Base-by-base conservation (phyloP, 1,139 yeast species). In the Saccharomyces hybrid region DNA sequence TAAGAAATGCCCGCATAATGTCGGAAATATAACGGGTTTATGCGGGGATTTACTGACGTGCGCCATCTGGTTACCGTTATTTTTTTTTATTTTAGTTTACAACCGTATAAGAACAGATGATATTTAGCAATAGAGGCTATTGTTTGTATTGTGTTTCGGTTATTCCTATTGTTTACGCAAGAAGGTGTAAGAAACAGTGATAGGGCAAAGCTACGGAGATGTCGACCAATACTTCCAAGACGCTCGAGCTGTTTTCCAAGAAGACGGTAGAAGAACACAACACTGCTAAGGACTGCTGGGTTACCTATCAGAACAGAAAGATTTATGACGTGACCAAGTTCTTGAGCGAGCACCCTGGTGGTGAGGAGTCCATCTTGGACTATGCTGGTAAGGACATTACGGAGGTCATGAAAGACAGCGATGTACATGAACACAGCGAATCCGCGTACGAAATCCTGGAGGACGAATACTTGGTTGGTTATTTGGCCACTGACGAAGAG, bases 351-450 rank as follows among this genome's bases (percentile, higher is more conserved):
- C 96, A 90, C 69, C 97, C 97, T 0, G 97, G 88, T 55, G 97
- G 97, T 14, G 82, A 80, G 3, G 51, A 26, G 21, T 52, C 53
- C 26, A 80, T 93, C 56, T 64, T 79, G 55, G 91, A 88, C 3
- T 82, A 84, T 67, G 93, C 89, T 12, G 97, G 97, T 50, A 78
- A 83, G 67, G 98, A 93, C 68, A 77, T 90, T 59, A 87, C 97
- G 11, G 79, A 78, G 49, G 82, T 88, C 50, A 78, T 91, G 81
- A 81, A 84, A n/a, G 95, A 88, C 66, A 71, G 75, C 16, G 70
- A 67, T 3, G 77, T 85, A 38, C 96, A 90, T 68, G 81, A 79
- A 54, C 97, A 90, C 72, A 85, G 93, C 2, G 95, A 88, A 66
- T 75, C 86, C 51, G 95, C 97, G 6, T 89, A 89, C 68, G 97